Percentiles rank a stretch among this genome's conserved stretches.
Evolutionary conservation across 306 rosid genomes (phyloP).

Genomic region (Canavalia gladiata): DNA sequence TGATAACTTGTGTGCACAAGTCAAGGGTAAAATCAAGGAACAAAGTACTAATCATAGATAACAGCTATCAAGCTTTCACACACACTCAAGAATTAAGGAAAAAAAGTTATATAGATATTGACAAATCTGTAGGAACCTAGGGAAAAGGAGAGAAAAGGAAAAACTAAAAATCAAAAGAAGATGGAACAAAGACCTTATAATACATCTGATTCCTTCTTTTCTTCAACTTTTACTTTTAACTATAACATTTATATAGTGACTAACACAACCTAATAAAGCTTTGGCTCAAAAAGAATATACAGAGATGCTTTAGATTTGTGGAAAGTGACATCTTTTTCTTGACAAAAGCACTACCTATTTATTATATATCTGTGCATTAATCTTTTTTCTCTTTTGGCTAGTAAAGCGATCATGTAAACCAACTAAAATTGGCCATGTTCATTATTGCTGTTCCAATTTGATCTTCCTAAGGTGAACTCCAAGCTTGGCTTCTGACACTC

Average conservation of each 20-base stretch:
- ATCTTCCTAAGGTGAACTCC: slow-evolving; percentile 80
- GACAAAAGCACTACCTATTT: slow-evolving; percentile 52
- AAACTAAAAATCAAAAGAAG: background rate
- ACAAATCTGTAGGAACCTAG: slow-evolving; percentile 52
- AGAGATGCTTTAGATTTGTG: slow-evolving; percentile 57
- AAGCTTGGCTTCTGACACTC: slow-evolving; percentile 65
- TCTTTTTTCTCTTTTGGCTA: slow-evolving; percentile 24
- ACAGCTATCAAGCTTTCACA: slow-evolving; percentile 60
- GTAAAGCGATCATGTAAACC: slow-evolving; percentile 39
- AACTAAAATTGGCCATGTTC: slow-evolving; percentile 51
- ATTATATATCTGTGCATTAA: slow-evolving; percentile 48
- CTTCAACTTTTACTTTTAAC: slow-evolving; percentile 63
- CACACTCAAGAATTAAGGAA: slow-evolving; percentile 39
- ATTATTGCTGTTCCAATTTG: slow-evolving; percentile 57
- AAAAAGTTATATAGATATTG: slow-evolving; percentile 22
- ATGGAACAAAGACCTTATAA: slow-evolving; percentile 50
- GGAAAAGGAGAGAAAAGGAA: slow-evolving; percentile 25
- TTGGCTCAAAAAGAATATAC: slow-evolving; percentile 65
- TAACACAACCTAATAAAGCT: slow-evolving; percentile 56
- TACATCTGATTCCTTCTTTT: slow-evolving; percentile 67
- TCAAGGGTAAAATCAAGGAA: slow-evolving; percentile 49
- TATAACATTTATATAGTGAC: slow-evolving; percentile 54
- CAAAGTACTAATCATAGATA: slow-evolving; percentile 45
- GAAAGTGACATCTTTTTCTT: slow-evolving; percentile 56
- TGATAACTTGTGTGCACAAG: slow-evolving; percentile 42